A percentile compares a stretch with the other conserved stretches of the same genome.
phyloP scores from a whole-genome alignment of 176 grass and related monocot species.

The Guadua angustifolia region DNA sequence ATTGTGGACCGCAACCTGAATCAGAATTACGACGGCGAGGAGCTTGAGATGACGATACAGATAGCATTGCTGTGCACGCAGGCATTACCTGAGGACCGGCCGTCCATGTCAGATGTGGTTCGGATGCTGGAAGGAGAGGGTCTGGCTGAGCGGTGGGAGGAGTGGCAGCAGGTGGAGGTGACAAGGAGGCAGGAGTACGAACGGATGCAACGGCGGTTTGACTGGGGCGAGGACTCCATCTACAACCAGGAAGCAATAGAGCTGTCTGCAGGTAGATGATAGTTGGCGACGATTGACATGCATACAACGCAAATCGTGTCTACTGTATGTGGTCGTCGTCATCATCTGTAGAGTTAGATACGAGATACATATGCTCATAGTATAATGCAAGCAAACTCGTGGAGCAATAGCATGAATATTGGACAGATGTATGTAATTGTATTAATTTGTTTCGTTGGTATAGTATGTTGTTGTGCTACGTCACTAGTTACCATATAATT shows the following conservation, averaged over 20 bases:
- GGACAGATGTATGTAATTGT: neutral
- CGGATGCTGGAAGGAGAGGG: slow-evolving; percentile 88
- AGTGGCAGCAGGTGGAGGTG: slow-evolving; percentile 86
- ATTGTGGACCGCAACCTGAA: slow-evolving; percentile 74
- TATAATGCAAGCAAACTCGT: neutral
- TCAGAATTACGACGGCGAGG: slow-evolving; percentile 45
- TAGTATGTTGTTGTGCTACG: neutral
- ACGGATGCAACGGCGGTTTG: slow-evolving; percentile 53
- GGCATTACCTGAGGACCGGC: slow-evolving; percentile 74
- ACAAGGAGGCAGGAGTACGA: slow-evolving; percentile 73
- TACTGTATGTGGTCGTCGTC: neutral
- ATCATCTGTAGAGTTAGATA: slow-evolving; percentile 7
- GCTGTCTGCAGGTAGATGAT: slow-evolving; percentile 67
- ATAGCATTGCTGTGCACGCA: slow-evolving; percentile 82
- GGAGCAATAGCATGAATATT: neutral
- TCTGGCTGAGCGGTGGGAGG: slow-evolving; percentile 77
- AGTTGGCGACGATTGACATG: neutral
- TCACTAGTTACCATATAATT: neutral
- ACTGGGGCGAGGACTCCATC: slow-evolving; percentile 69
- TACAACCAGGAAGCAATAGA: slow-evolving; percentile 73
- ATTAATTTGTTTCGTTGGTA: neutral
- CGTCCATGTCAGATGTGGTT: slow-evolving; percentile 84
- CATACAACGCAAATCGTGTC: neutral
- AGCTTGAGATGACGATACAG: slow-evolving; percentile 77
- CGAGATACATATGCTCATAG: neutral